Evolutionary conservation across 225 moss, liverwort and hornwort genomes (phyloP).

Genomic region (Polytrichum formosum): DNA sequence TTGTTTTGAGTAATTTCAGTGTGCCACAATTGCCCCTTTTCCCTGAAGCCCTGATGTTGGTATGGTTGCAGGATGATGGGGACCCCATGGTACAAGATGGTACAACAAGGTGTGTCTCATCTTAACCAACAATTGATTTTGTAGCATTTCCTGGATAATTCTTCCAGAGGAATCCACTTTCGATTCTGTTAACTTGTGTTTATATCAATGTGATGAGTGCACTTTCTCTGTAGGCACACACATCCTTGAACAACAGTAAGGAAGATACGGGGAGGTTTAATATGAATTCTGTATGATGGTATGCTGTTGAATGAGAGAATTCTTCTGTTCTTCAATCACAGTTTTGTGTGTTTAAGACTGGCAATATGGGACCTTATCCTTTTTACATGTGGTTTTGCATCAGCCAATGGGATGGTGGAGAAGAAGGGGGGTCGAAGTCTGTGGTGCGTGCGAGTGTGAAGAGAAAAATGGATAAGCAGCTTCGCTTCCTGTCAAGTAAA

Average conservation of each 20-base stretch:
- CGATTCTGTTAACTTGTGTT: not conserved
- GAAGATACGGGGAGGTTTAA: no score
- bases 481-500: slow-evolving; percentile 58
- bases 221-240: not conserved
- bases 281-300: no score
- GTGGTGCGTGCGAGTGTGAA: slow-evolving; percentile 48
- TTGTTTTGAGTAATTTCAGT: not conserved
- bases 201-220: not conserved
- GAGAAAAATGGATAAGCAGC: slow-evolving; percentile 78
- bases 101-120: slow-evolving; percentile 25
- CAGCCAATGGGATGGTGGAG: slow-evolving; percentile 39
- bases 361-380: not conserved
- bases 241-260: no score
- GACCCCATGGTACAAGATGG: slow-evolving; percentile 32
- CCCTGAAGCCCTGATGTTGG: slow-evolving; percentile 1
- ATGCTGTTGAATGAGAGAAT: no score
- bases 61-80: slow-evolving; percentile 34
- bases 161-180: not conserved
- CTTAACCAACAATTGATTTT: not conserved
- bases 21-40: no score
- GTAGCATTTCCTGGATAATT: not conserved
- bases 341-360: not conserved
- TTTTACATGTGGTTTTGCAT: not conserved
- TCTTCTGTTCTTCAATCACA: no score
- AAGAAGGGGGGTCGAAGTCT: slow-evolving; percentile 18